phyloP scores from a whole-genome alignment of 495 filamentous ascomycete species.

The Aspergillus ellipticus region DNA sequence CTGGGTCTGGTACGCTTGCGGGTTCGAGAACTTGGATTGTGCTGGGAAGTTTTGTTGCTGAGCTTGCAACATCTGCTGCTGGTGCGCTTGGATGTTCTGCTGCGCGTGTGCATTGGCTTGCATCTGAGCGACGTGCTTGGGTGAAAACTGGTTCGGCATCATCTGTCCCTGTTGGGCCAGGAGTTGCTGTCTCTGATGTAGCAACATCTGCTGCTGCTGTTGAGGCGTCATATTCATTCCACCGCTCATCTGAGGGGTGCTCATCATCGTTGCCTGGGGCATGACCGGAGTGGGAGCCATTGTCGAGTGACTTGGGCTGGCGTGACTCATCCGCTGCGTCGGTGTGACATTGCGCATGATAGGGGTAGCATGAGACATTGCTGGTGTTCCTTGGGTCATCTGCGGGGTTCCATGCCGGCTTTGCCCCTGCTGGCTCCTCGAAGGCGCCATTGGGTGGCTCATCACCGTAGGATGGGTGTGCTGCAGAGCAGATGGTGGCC shows the following conservation, averaged over 20 bases:
- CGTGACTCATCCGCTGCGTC: conserved; percentile 68
- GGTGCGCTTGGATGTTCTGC: conserved; percentile 50
- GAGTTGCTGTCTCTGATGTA: conserved; percentile 50
- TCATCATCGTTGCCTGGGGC: conserved; percentile 46
- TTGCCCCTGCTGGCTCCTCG: conserved; percentile 76
- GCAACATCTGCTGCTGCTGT: conserved; percentile 42
- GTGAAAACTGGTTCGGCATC: conserved; percentile 40
- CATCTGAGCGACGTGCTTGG: conserved; percentile 44
- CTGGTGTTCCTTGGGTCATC: conserved; percentile 74
- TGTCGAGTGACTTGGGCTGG: conserved; percentile 59
- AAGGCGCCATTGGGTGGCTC: conserved; percentile 68
- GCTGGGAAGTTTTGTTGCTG: conserved; percentile 23
- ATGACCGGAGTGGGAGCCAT: conserved; percentile 59
- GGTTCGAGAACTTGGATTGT: conserved; percentile 28
- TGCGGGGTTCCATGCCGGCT: conserved; percentile 75
- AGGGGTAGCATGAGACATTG: conserved; percentile 67
- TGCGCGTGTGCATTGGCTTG: conserved; percentile 48
- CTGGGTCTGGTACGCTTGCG: conserved; percentile 46
- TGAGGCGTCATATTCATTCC: conserved; percentile 40
- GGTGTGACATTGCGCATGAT: conserved; percentile 67
- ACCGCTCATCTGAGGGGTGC: conserved; percentile 38
- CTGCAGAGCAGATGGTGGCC: conserved; percentile 74
- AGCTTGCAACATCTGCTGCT: conserved; percentile 40
- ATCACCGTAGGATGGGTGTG: conserved; percentile 65
- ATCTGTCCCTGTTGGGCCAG: conserved; percentile 44